Evolutionary conservation across 2,329 filamentous ascomycete species (phyloP).

Genomic region (Colletotrichum sp.): DNA sequence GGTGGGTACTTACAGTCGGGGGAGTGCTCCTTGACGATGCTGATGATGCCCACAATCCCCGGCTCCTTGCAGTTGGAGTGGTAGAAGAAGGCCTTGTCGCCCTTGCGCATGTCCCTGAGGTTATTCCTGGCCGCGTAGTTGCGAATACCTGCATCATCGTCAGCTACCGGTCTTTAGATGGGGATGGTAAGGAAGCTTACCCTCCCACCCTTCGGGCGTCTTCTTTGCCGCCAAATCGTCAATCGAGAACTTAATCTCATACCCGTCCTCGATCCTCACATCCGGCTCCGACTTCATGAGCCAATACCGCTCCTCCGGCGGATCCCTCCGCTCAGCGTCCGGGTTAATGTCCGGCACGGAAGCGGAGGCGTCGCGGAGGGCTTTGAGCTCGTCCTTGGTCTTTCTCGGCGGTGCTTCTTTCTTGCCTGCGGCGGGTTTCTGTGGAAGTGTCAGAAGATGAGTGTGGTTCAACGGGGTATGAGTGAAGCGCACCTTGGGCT

Average conservation of each 20-base stretch:
- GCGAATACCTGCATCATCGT: constrained; percentile 3
- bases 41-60: constrained; percentile 86
- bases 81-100: constrained; percentile 96
- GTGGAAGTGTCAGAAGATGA: rapidly evolving
- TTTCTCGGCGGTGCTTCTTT: neutral
- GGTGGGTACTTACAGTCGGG: constrained; percentile 69
- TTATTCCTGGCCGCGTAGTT: constrained; percentile 74
- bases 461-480: too few species aligned
- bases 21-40: constrained; percentile 84
- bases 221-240: constrained; percentile 79
- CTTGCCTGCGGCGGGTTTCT: constrained; percentile 2
- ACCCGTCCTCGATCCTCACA: constrained; percentile 81
- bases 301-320: constrained; percentile 66
- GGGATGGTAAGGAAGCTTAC: constrained; percentile 42
- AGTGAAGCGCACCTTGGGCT: neutral
- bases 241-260: constrained; percentile 93
- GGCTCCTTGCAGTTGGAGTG: constrained; percentile 93
- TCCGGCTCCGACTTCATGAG: constrained; percentile 90
- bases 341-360: constrained; percentile 40
- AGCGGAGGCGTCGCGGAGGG: neutral
- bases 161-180: neutral
- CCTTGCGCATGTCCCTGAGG: constrained; percentile 87
- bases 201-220: constrained; percentile 90
- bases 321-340: constrained; percentile 32
- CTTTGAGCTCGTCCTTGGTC: constrained; percentile 17